These are phyloP conservation scores for Terfezia claveryi DNA, from an alignment of 495 filamentous ascomycete genomes.

Conservation along the genomic window DNA sequence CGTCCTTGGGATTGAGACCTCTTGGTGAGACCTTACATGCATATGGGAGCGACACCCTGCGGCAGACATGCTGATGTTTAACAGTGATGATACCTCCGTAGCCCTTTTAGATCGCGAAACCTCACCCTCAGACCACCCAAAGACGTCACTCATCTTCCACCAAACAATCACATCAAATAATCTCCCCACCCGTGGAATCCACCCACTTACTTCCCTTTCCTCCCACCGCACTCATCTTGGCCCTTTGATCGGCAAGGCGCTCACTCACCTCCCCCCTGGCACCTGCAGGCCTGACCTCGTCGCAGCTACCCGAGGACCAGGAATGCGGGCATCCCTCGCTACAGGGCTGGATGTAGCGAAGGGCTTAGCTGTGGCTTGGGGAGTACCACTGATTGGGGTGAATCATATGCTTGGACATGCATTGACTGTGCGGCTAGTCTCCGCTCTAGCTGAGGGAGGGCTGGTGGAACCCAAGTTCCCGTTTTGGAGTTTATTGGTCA, in stretches of 20 bases:
- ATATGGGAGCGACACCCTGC: not conserved
- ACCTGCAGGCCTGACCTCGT: constrained; percentile 50
- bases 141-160: constrained; percentile 48
- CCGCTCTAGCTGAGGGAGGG: constrained; percentile 26
- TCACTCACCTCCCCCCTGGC: constrained; percentile 29
- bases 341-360: constrained; percentile 70
- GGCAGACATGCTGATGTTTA: not conserved
- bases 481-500: constrained; percentile 75
- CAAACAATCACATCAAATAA: constrained; percentile 64
- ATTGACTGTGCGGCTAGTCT: constrained; percentile 61
- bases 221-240: constrained; percentile 52
- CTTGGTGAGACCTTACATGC: constrained; percentile 32
- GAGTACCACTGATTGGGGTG: constrained; percentile 58
- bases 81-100: constrained; percentile 80
- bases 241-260: constrained; percentile 38
- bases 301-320: constrained; percentile 69
- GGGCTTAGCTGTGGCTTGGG: constrained; percentile 64
- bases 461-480: constrained; percentile 34
- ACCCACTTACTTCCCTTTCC: constrained; percentile 48
- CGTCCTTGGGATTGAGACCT: constrained; percentile 70
- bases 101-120: constrained; percentile 34
- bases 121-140: constrained; percentile 6
- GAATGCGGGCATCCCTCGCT: constrained; percentile 55
- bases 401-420: constrained; percentile 97
- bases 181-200: constrained; percentile 45